Base-by-base conservation (phyloP, 2,329 filamentous ascomycete genomes). In the Ophiostoma novo-ulmi region DNA sequence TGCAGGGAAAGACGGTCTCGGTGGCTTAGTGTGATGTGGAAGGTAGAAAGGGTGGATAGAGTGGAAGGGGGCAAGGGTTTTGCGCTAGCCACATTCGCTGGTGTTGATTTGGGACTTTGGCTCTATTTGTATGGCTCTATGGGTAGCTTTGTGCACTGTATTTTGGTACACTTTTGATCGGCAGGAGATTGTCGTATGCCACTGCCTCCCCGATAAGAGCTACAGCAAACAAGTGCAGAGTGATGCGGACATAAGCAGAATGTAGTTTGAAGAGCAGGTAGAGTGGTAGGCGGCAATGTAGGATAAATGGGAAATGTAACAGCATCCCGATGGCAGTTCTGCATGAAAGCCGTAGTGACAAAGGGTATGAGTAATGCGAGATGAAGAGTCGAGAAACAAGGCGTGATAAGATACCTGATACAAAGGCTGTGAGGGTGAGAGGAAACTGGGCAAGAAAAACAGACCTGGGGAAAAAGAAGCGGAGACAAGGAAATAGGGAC, bases 31-130 rank as follows among this genome's bases (percentile, higher is more conserved):
- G 65, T 67, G 65, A 67, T 41, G 65, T 67, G 36, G 31, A 39
- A 38, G n/a, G 65, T 67, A 48, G 38, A 48, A 67, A 67, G 39
- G 39, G 65, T 48, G 65, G 65, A 67, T 64, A 66, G 52, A 58
- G 52, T 38, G 36, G 63, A 66, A 66, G 38, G 64, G 65, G 38
- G 65, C 17, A 35, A 48, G 36, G 65, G 38, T 26, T 26, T 41
- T 38, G 65, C 65, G 65, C 65, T 67, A 67, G 65, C 65, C 65
- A 39, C 63, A 65, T 38, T 65, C n/a, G 63, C 36, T 65, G 36
- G 35, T 39, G 36, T 17, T 39, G 36, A 13, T 39, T 39, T 22
- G 14, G 17, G 44, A 48, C 44, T n/a, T 5, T 48, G 44, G 44
- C 44, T 26, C 20, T 36, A 17, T n/a, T n/a, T n/a, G n/a, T n/a